These are phyloP conservation scores for Citeromyces matritensis DNA, from an alignment of 805 yeast genomes.

Conservation along the genomic window DNA sequence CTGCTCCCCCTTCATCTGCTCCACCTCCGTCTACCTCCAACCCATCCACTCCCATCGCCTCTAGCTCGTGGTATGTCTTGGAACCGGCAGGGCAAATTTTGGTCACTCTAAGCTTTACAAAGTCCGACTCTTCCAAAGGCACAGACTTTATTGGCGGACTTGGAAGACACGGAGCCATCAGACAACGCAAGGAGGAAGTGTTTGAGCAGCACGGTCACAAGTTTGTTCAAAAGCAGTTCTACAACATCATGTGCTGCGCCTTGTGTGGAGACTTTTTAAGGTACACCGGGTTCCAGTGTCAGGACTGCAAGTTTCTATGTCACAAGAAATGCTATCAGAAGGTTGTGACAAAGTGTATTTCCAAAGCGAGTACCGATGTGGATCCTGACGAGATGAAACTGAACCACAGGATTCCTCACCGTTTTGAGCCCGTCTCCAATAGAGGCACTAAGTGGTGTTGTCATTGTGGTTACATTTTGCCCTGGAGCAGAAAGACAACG, in stretches of 20 bases:
- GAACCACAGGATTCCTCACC: conserved; percentile 93
- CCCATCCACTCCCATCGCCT: conserved; percentile 17
- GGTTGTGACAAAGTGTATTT: conserved; percentile 73
- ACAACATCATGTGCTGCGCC: conserved; percentile 95
- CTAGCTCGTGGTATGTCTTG: conserved; percentile 76
- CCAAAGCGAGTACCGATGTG: conserved; percentile 54
- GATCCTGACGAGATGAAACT: conserved; percentile 68
- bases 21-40: conserved; percentile 4
- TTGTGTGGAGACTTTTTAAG: conserved; percentile 91
- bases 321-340: conserved; percentile 71
- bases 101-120: conserved; percentile 65
- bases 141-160: conserved; percentile 44
- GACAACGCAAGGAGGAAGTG: conserved; percentile 82
- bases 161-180: conserved; percentile 96
- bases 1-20: conserved; percentile 5
- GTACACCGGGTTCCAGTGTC: conserved; percentile 77
- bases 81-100: conserved; percentile 92
- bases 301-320: conserved; percentile 68
- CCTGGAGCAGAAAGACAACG: conserved; percentile 88
- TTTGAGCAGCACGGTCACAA: conserved; percentile 95
- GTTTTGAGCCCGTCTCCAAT: conserved; percentile 84
- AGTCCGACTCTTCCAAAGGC: conserved; percentile 30
- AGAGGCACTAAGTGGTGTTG: conserved; percentile 99
- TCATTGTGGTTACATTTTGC: conserved; percentile 93
- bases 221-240: conserved; percentile 88